Evolutionary conservation across 2,329 filamentous ascomycete species (phyloP).

Genomic region (Sporothrix euskadiensis): DNA sequence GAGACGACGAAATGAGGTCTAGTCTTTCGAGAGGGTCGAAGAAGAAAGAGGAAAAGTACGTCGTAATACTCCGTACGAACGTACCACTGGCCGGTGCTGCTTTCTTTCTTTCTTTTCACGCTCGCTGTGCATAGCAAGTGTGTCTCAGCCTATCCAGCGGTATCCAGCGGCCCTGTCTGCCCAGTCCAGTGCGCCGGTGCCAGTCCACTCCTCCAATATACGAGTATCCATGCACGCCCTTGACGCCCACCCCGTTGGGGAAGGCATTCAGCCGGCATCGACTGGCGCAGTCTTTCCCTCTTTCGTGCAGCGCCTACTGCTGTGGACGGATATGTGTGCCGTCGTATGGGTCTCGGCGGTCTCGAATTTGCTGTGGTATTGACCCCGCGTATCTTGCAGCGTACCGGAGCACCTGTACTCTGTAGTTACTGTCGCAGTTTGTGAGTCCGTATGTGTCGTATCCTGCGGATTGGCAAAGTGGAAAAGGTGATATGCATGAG

Average conservation of each 20-base stretch:
- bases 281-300: slow-evolving; percentile 16
- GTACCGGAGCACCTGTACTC: background rate
- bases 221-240: background rate
- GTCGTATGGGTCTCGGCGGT: background rate
- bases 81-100: background rate
- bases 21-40: background rate
- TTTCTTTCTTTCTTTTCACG: too few relatives aligned
- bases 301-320: background rate
- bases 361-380: background rate
- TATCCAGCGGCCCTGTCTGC: background rate
- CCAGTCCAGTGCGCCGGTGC: background rate
- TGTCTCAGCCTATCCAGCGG: background rate
- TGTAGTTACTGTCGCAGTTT: background rate
- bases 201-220: slow-evolving; percentile 16
- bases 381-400: background rate
- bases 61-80: too few relatives aligned
- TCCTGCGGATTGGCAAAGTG: background rate
- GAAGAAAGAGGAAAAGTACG: background rate
- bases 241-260: background rate
- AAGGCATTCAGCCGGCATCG: slow-evolving; percentile 18
- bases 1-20: background rate
- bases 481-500: slow-evolving; percentile 6
- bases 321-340: too few relatives aligned
- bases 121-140: background rate
- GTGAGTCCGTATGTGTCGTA: background rate